Conservation (phyloP, 2,329 filamentous ascomycete genomes). For the Daldinia eschscholtzii region DNA sequence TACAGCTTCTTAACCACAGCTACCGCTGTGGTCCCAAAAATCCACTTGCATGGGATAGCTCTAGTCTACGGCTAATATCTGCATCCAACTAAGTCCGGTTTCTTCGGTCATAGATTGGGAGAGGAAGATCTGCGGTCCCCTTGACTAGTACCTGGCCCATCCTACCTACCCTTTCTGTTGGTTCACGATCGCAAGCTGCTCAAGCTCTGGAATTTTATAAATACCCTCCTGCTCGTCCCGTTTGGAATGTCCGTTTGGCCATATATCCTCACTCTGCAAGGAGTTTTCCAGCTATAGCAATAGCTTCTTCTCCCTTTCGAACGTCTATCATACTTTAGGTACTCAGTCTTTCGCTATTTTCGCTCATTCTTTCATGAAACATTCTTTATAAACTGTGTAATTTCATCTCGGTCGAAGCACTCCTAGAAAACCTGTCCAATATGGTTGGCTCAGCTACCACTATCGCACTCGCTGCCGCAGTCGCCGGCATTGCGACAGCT, state of each 20-base stretch:
- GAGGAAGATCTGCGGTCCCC: slow-evolving; percentile 35
- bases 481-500: slow-evolving; percentile 47
- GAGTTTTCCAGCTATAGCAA: slow-evolving; percentile 24
- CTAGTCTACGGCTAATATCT: slow-evolving; percentile 17
- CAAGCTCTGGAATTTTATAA: slow-evolving; percentile 26
- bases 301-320: slow-evolving; percentile 17
- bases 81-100: slow-evolving; percentile 25
- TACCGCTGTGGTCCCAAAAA: slow-evolving; percentile 30
- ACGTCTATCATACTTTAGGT: slow-evolving; percentile 19
- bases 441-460: slow-evolving; percentile 43
- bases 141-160: slow-evolving; percentile 21
- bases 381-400: slow-evolving; percentile 27
- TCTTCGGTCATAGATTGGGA: slow-evolving; percentile 34
- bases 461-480: slow-evolving; percentile 42
- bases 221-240: slow-evolving; percentile 26
- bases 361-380: slow-evolving; percentile 24
- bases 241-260: slow-evolving; percentile 9
- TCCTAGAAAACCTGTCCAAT: slow-evolving; percentile 17
- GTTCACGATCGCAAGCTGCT: slow-evolving; percentile 29
- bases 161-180: slow-evolving; percentile 37
- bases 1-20: slow-evolving; percentile 33
- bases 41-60: slow-evolving; percentile 31
- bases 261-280: slow-evolving; percentile 29
- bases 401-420: slow-evolving; percentile 12
- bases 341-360: slow-evolving; percentile 26